Percentiles rank a stretch among this genome's conserved stretches.
Conservation (phyloP, 2,329 filamentous ascomycete genomes). For the Scedosporium aurantiacum region DNA sequence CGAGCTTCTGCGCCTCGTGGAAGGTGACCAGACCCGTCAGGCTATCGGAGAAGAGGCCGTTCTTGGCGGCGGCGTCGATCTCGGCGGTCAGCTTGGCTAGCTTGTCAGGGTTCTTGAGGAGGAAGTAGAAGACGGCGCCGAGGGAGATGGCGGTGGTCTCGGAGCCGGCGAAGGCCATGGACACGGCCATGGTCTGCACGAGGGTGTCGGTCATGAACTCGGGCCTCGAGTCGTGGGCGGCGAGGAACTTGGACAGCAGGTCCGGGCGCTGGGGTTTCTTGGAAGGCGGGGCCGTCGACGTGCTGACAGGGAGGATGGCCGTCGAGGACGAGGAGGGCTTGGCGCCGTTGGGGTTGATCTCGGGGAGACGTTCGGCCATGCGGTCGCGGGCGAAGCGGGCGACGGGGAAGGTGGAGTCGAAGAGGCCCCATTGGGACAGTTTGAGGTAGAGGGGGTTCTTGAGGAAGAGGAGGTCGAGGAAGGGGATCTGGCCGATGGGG, state of each 20-base stretch:
- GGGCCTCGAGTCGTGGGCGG: slow-evolving; percentile 54
- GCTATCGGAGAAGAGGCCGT: slow-evolving; percentile 38
- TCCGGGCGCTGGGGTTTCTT: slow-evolving; percentile 36
- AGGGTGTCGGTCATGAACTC: slow-evolving; percentile 61
- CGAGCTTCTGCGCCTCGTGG: slow-evolving; percentile 56
- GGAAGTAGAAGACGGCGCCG: slow-evolving; percentile 60
- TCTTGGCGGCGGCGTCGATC: slow-evolving; percentile 45
- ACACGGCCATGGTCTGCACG: slow-evolving; percentile 61
- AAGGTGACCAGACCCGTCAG: slow-evolving; percentile 56
- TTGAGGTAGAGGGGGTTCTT: slow-evolving; percentile 67
- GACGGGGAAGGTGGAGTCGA: slow-evolving; percentile 60
- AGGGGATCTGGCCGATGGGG: slow-evolving; percentile 63
- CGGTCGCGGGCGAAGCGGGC: slow-evolving; percentile 60
- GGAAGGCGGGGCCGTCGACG: neutral
- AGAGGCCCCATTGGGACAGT: slow-evolving; percentile 54
- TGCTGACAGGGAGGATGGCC: slow-evolving; percentile 1
- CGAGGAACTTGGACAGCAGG: slow-evolving; percentile 61
- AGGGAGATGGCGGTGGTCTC: slow-evolving; percentile 73
- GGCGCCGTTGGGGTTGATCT: slow-evolving; percentile 20
- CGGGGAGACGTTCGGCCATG: slow-evolving; percentile 51
- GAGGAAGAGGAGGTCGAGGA: slow-evolving; percentile 56
- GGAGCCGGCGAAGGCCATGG: slow-evolving; percentile 62
- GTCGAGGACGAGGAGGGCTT: neutral
- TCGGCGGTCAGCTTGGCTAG: slow-evolving; percentile 48
- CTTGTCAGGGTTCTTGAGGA: slow-evolving; percentile 50